These are phyloP conservation scores for Sequoia sempervirens DNA, from an alignment of 75 land plant species.

Conservation along the genomic window DNA sequence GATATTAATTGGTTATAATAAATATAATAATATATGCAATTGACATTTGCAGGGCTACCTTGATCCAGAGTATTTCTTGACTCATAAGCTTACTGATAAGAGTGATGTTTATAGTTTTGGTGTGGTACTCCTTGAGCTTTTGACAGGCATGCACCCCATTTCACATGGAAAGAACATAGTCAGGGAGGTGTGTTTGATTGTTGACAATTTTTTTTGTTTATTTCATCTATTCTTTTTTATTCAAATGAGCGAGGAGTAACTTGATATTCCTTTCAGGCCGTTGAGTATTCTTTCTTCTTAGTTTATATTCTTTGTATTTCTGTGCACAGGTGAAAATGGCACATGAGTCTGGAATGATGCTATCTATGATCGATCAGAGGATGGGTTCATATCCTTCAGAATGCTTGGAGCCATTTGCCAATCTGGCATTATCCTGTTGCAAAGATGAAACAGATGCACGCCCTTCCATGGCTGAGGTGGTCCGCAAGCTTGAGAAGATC, in stretches of 20 bases:
- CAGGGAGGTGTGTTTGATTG: slow-evolving; percentile 62
- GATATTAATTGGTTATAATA: not conserved
- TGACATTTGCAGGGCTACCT: slow-evolving; percentile 69
- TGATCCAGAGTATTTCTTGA: slow-evolving; percentile 90
- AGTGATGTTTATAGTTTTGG: slow-evolving; percentile 99
- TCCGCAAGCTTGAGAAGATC: slow-evolving; percentile 36
- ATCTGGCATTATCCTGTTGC: slow-evolving; percentile 70
- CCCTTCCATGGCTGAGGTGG: slow-evolving; percentile 47
- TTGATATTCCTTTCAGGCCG: slow-evolving; percentile 19
- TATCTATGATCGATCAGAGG: slow-evolving; percentile 51
- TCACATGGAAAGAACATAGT: slow-evolving; percentile 83
- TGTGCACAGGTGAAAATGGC: slow-evolving; percentile 55
- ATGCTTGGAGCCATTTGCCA: slow-evolving; percentile 51
- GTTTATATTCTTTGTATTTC: slow-evolving; percentile 18
- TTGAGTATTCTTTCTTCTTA: slow-evolving; percentile 22
- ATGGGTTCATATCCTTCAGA: slow-evolving; percentile 65
- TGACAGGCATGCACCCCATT: slow-evolving; percentile 91
- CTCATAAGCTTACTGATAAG: slow-evolving; percentile 86
- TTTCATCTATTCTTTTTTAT: not conserved
- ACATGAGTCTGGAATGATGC: slow-evolving; percentile 48
- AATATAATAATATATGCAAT: not conserved
- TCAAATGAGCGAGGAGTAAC: slow-evolving; percentile 20
- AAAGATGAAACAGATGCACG: slow-evolving; percentile 36
- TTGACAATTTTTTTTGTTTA: not conserved
- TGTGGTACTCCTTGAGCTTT: slow-evolving; percentile 80